These are phyloP conservation scores for Stephania yunnanensis DNA, from an alignment of 164 flowering plant genomes.

Conservation along the genomic window DNA sequence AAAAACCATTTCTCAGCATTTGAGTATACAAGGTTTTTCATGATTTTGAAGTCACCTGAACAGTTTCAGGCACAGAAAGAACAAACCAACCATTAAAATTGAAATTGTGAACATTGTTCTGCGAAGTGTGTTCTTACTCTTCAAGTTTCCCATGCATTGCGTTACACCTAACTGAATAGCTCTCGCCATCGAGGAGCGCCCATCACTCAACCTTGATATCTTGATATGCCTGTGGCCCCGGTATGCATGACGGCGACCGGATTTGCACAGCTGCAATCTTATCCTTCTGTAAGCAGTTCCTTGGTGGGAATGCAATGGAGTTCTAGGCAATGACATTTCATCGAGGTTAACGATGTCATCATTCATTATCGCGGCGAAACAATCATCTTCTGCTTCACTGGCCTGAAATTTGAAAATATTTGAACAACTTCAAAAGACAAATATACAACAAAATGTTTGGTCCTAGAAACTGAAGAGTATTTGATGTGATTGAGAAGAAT, in stretches of 20 bases:
- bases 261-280: conserved; percentile 17
- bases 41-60: background rate
- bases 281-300: conserved; percentile 50
- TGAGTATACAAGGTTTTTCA: background rate
- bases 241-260: background rate
- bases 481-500: background rate
- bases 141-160: background rate
- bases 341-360: conserved; percentile 63
- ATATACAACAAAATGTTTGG: background rate
- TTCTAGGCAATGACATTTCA: conserved; percentile 22
- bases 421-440: background rate
- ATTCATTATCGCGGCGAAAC: conserved; percentile 53
- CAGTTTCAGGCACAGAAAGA: conserved; percentile 19
- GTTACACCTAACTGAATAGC: background rate
- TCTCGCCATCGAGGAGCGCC: background rate
- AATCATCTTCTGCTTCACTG: conserved; percentile 38
- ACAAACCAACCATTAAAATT: conserved; percentile 16
- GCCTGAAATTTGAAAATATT: conserved; percentile 24
- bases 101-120: conserved; percentile 10
- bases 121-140: background rate
- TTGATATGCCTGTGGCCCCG: background rate
- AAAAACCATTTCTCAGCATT: background rate
- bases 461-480: background rate
- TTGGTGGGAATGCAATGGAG: conserved; percentile 24
- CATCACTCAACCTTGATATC: background rate